A percentile compares a stretch with the other conserved stretches of the same genome.
These are phyloP conservation scores for Nephelium lappaceum DNA, from an alignment of 345 rosid species.

Conservation along the genomic window DNA sequence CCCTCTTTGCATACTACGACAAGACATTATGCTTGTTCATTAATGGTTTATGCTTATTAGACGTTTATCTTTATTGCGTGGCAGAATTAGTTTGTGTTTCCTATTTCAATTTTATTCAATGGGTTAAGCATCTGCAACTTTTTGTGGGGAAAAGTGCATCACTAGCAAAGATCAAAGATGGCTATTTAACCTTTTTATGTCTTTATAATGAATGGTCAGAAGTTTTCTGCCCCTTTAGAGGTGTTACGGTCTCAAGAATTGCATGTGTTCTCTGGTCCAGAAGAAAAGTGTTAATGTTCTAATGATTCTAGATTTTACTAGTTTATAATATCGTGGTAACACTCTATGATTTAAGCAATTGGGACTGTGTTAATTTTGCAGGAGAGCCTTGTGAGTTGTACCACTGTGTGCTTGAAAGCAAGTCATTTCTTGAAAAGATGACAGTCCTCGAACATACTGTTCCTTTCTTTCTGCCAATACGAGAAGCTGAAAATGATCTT, in stretches of 20 bases:
- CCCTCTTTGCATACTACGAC: not conserved
- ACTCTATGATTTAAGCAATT: not conserved
- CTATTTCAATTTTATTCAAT: too few relatives aligned
- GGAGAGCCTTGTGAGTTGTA: constrained; percentile 88
- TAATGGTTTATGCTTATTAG: not conserved
- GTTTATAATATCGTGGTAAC: not conserved
- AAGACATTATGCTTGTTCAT: not conserved
- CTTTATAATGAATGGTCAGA: not conserved
- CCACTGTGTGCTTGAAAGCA: constrained; percentile 91
- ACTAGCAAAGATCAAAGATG: too few relatives aligned
- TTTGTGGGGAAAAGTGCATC: too few relatives aligned
- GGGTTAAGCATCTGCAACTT: too few relatives aligned
- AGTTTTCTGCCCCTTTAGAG: not conserved
- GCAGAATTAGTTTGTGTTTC: not conserved
- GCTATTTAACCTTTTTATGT: too few relatives aligned
- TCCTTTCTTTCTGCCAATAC: constrained; percentile 90
- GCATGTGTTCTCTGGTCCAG: not conserved
- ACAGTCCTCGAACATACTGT: constrained; percentile 88
- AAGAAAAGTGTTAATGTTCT: not conserved
- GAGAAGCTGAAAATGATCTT: constrained; percentile 89
- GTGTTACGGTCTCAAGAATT: not conserved
- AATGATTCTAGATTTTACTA: not conserved
- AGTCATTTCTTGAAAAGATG: constrained; percentile 95
- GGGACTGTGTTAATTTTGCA: constrained; percentile 29
- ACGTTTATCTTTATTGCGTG: not conserved